A percentile compares a stretch with the other conserved stretches of the same genome.
Evolutionary conservation across 2,329 filamentous ascomycete species (phyloP).

Genomic region (Ramularia endophylla): DNA sequence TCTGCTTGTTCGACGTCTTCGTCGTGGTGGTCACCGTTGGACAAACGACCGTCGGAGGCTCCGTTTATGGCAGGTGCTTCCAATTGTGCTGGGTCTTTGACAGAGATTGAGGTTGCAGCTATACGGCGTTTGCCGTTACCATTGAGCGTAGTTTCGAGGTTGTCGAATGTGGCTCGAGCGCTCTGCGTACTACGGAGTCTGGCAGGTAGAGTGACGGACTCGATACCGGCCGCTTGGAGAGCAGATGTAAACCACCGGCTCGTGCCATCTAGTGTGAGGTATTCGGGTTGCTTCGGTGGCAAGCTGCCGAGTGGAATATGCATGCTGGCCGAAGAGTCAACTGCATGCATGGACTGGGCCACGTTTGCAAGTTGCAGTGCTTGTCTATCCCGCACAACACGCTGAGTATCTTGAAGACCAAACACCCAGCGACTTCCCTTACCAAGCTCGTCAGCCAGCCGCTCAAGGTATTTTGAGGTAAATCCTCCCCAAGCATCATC

Average conservation of each 20-base stretch:
- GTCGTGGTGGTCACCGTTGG: conserved; percentile 27
- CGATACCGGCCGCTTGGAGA: conserved; percentile 67
- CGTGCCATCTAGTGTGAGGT: conserved; percentile 52
- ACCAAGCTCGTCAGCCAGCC: conserved; percentile 81
- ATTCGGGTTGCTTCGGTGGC: conserved; percentile 50
- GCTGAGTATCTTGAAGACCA: conserved; percentile 61
- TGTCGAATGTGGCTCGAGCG: conserved; percentile 50
- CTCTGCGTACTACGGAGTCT: conserved; percentile 51
- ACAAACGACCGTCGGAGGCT: conserved; percentile 27
- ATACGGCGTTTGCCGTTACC: conserved; percentile 74
- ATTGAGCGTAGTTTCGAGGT: conserved; percentile 63
- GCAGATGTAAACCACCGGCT: conserved; percentile 79
- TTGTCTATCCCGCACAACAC: conserved; percentile 50
- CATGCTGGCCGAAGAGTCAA: conserved; percentile 66
- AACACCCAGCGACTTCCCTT: conserved; percentile 85
- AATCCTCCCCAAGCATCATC: conserved; percentile 50
- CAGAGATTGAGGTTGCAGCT: conserved; percentile 64
- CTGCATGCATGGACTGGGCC: conserved; percentile 63
- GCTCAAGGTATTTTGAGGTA: conserved; percentile 47
- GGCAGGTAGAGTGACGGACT: conserved; percentile 71
- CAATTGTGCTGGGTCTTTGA: conserved; percentile 39
- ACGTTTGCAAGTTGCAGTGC: conserved; percentile 64
- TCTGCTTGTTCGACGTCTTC: conserved; percentile 9
- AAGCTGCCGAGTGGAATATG: conserved; percentile 69
- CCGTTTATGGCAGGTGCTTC: conserved; percentile 23